Base-by-base conservation (phyloP, 176 grass and related monocot species). In the Zoysia japonica region DNA sequence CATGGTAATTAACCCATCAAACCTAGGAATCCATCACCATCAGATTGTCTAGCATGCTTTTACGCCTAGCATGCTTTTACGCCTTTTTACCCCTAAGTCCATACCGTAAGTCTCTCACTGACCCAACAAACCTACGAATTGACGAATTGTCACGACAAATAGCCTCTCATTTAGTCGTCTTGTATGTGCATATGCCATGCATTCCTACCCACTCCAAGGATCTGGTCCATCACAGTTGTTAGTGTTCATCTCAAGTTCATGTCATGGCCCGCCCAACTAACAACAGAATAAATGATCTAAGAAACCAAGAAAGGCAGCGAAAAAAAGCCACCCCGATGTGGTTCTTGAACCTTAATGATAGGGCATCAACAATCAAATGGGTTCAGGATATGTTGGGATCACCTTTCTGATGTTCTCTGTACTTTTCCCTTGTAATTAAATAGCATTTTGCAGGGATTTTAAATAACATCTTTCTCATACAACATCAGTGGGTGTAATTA, bases 221-320 rank as follows among this genome's bases (percentile, higher is more conserved):
- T 16, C 14, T 37, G 38, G 78, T 71, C 79, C 59, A 70, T 28
- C 53, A 83, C 54, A 11, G 47, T 7, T 1, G 3, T 47, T 8
- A 17, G n/a, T 0, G 43, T 68, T 9, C 66, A 52, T 10, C 50
- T 14, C 28, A 28, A 68, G 16, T 74, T 49, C 16, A 47, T 87
- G 45, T 62, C 74, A 85, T 88, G 85, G 65, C 60, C 66, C 77
- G 65, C 60, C 66, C 77, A 88, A 85, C 85, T 57, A 88, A 87
- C 85, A 74, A 28, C 12, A 67, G 43, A 81, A 87, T 71, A 67
- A 82, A 70, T 9, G 50, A 78, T 46, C 50, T 45, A 66, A 79
- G 19, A 52, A 8, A 75, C 16, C 46, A 63, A 10, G 60, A 54
- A 46, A 80, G 35, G 14, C 28, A 47, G 65, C 40, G 9, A 60